A percentile compares a stretch with the other conserved stretches of the same genome.
Conservation (phyloP, 306 rosid genomes). For the Rosa multiflora region DNA sequence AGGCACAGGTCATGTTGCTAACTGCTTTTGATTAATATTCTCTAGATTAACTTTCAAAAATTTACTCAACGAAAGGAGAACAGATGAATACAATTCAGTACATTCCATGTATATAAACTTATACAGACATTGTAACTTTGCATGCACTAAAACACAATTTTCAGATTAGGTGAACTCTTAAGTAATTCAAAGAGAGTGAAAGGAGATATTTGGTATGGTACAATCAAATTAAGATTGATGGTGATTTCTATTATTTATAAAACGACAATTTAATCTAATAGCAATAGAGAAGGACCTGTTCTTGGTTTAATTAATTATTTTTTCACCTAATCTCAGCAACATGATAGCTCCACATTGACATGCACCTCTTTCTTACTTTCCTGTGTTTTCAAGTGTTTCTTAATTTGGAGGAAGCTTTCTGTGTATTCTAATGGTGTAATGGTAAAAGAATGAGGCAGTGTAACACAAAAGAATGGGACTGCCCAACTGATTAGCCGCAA, state of each 20-base stretch:
- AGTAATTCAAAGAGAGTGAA: background rate
- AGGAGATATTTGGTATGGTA: background rate
- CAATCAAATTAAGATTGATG: background rate
- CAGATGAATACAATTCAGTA: background rate
- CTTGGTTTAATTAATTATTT: constrained; percentile 27
- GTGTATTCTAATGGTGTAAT: constrained; percentile 42
- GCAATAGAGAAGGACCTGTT: constrained; percentile 29
- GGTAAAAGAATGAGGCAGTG: constrained; percentile 57
- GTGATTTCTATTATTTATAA: background rate
- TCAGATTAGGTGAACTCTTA: constrained; percentile 9
- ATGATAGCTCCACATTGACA: constrained; percentile 40
- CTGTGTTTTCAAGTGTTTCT: constrained; percentile 38
- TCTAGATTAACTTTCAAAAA: background rate
- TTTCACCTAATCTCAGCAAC: constrained; percentile 44
- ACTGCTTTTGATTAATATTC: background rate
- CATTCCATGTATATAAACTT: background rate
- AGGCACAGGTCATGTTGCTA: background rate
- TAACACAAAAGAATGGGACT: constrained; percentile 70
- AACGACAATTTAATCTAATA: constrained; percentile 36
- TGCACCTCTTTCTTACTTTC: constrained; percentile 21
- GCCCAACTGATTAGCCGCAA: constrained; percentile 49
- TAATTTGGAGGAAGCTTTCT: constrained; percentile 47
- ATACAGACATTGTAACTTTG: background rate
- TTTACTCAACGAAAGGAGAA: background rate
- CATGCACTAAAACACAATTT: background rate